These are phyloP conservation scores for Tolypocladium tropicale DNA, from an alignment of 2,329 filamentous ascomycete species.

Conservation along the genomic window DNA sequence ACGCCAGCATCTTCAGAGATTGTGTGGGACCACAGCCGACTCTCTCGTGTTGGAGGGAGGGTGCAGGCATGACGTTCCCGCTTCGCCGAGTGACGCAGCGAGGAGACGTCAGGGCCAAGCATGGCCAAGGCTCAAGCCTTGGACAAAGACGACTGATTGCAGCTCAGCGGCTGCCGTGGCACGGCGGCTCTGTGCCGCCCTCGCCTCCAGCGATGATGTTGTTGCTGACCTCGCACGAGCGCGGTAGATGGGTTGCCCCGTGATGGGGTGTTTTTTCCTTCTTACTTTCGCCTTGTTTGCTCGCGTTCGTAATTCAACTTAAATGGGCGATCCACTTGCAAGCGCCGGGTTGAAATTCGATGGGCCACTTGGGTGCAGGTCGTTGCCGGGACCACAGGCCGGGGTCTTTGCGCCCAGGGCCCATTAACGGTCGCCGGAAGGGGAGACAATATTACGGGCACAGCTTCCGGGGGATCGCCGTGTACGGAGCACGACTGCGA, in stretches of 20 bases:
- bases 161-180: neutral
- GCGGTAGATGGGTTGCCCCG: neutral
- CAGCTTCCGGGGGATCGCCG: neutral
- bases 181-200: neutral
- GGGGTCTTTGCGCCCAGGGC: slow-evolving; percentile 1
- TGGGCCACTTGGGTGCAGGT: slow-evolving; percentile 3
- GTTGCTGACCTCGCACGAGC: neutral
- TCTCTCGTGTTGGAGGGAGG: slow-evolving; percentile 6
- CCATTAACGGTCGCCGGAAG: neutral
- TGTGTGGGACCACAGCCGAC: slow-evolving; percentile 1
- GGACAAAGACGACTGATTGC: too few relatives aligned
- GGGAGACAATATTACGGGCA: neutral
- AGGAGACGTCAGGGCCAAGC: neutral
- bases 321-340: slow-evolving; percentile 4
- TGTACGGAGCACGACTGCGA: neutral
- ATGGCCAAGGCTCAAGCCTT: neutral
- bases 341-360: slow-evolving; percentile 4
- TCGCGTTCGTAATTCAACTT: neutral
- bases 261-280: neutral
- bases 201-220: too few relatives aligned
- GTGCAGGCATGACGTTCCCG: slow-evolving; percentile 4
- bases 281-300: neutral
- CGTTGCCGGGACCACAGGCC: slow-evolving; percentile 2
- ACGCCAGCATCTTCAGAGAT: neutral
- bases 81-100: slow-evolving; percentile 2